Evolutionary conservation across 108 stramenopile genomes (phyloP).

Genomic region (Discostella pseudostelligera): DNA sequence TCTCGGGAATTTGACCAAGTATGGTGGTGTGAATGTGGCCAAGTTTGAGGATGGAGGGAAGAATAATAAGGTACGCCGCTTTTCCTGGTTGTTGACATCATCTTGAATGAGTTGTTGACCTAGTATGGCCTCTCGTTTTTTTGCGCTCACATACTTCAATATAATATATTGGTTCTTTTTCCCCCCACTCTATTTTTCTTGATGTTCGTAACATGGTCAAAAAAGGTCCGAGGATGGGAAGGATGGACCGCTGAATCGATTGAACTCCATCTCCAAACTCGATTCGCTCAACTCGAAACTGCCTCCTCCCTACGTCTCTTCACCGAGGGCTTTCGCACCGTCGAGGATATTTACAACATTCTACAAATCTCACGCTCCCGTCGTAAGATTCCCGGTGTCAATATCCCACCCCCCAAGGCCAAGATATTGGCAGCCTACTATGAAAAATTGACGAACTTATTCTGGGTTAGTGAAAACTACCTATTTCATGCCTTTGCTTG

Average conservation of each 20-base stretch:
- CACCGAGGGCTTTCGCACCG: conserved; percentile 98
- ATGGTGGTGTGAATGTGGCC: conserved; percentile 53
- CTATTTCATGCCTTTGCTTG: conserved; percentile 98
- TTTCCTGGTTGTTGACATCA: neutral
- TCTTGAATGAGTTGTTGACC: too few species aligned
- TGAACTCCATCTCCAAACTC: conserved; percentile 94
- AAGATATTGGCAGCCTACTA: conserved; percentile 97
- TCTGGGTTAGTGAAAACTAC: conserved; percentile 96
- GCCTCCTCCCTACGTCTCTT: conserved; percentile 91
- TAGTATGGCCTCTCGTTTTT: too few species aligned
- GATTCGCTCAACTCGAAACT: conserved; percentile 95
- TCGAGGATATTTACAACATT: conserved; percentile 98
- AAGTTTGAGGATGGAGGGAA: conserved; percentile 55
- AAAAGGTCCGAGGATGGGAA: conserved; percentile 94
- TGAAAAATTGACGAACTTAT: conserved; percentile 94
- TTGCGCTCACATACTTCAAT: too few species aligned
- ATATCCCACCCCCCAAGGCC: conserved; percentile 84
- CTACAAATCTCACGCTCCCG: conserved; percentile 83
- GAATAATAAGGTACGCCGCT: conserved; percentile 71
- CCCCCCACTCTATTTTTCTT: too few species aligned
- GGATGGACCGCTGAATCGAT: conserved; percentile 91
- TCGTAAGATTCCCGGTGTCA: conserved; percentile 58
- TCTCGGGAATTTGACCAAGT: conserved; percentile 90
- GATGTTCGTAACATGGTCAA: too few species aligned
- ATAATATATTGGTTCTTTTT: too few species aligned